Conservation (phyloP, 805 yeast species). For the fission yeast (Schizosaccharomyces pombe) region DNA sequence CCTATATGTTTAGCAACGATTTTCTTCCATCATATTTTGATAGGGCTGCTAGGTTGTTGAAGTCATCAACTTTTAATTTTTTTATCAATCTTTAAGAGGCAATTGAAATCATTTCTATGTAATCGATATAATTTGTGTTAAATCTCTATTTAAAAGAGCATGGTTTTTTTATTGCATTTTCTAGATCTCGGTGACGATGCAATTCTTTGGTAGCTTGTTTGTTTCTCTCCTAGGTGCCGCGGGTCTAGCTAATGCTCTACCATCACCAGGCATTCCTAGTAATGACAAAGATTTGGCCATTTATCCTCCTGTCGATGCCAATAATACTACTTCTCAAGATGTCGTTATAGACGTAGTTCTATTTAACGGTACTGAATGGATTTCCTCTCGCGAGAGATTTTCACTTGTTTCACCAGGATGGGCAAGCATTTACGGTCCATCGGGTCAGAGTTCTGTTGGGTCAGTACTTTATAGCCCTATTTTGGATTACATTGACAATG, state of each 20-base stretch:
- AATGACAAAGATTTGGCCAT: neutral
- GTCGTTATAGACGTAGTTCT: neutral
- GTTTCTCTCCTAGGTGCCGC: too few species aligned
- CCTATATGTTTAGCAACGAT: neutral
- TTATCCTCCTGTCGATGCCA: neutral
- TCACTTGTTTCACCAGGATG: neutral
- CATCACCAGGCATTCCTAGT: too few species aligned
- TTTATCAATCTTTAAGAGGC: neutral
- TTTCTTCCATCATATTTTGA: neutral
- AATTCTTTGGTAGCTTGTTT: too few species aligned
- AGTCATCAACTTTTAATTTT: neutral
- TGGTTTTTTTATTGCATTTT: too few species aligned
- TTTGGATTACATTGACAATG: neutral
- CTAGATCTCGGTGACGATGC: too few species aligned
- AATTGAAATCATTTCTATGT: too few species aligned
- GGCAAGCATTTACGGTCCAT: neutral
- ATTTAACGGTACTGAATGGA: neutral
- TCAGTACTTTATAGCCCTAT: neutral
- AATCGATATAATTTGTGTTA: too few species aligned
- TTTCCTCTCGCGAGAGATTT: neutral
- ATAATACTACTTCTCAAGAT: neutral
- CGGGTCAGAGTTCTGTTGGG: neutral
- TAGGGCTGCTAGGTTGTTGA: neutral
- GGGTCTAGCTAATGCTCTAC: too few species aligned
- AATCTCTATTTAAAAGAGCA: too few species aligned